These are phyloP conservation scores for Phialocephala subalpina DNA, from an alignment of 2,329 filamentous ascomycete genomes.

Conservation along the genomic window DNA sequence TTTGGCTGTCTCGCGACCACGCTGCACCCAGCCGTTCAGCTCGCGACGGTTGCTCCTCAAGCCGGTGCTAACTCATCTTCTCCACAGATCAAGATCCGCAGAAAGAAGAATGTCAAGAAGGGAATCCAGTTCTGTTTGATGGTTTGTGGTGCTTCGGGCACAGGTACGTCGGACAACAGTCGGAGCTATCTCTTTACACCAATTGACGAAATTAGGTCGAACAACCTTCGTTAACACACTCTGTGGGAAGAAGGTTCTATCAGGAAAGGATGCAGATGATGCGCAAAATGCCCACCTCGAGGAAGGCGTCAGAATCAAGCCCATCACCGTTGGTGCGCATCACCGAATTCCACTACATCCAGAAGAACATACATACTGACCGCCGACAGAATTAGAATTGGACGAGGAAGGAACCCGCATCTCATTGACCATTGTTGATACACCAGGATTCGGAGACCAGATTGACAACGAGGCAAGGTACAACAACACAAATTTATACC, in stretches of 20 bases:
- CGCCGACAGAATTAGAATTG: conserved; percentile 80
- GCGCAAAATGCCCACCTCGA: conserved; percentile 87
- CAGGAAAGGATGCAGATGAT: conserved; percentile 93
- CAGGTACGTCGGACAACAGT: conserved; percentile 70
- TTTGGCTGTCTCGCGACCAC: conserved; percentile 41
- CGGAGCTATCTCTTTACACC: background rate
- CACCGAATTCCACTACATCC: conserved; percentile 12
- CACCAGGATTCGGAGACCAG: conserved; percentile 96
- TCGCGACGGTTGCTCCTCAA: conserved; percentile 37
- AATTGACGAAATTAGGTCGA: conserved; percentile 67
- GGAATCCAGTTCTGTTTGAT: conserved; percentile 99
- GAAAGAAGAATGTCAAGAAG: conserved; percentile 95
- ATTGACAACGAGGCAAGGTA: conserved; percentile 99
- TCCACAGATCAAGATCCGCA: conserved; percentile 89
- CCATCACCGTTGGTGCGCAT: conserved; percentile 89
- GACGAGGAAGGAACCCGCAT: conserved; percentile 99
- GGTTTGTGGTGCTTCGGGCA: conserved; percentile 99
- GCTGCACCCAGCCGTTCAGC: conserved; percentile 38
- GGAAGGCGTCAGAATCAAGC: conserved; percentile 98
- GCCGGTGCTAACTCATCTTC: conserved; percentile 37
- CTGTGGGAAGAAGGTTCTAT: conserved; percentile 91
- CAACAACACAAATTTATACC: conserved; percentile 34
- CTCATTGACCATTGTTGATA: conserved; percentile 97
- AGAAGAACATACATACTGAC: conserved; percentile 41
- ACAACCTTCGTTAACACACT: conserved; percentile 99